These are phyloP conservation scores for Vanilla planifolia DNA, from an alignment of 106 monocot species.

Conservation along the genomic window DNA sequence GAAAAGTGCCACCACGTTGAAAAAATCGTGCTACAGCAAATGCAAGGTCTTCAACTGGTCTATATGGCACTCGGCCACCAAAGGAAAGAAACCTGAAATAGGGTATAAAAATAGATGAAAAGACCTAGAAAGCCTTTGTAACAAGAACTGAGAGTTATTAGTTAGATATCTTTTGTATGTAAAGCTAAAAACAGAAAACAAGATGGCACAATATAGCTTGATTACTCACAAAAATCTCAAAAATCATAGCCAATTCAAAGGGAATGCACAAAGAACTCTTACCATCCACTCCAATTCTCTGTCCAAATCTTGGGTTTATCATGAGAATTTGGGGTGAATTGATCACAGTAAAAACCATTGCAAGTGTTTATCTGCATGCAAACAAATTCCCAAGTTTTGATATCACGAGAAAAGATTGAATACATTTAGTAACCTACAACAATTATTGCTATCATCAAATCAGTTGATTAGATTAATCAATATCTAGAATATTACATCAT, in stretches of 20 bases:
- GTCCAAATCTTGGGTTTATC: constrained; percentile 97
- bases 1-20: constrained; percentile 95
- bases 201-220: not conserved
- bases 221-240: not conserved
- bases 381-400: too few species aligned
- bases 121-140: not conserved
- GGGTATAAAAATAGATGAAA: not conserved
- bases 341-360: constrained; percentile 99
- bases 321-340: constrained; percentile 82
- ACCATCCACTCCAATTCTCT: constrained; percentile 96
- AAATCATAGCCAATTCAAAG: not conserved
- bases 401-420: too few species aligned
- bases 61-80: constrained; percentile 65
- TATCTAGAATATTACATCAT: not conserved
- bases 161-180: not conserved
- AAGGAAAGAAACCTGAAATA: constrained; percentile 72
- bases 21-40: constrained; percentile 95
- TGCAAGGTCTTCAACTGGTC: constrained; percentile 91
- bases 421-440: not conserved
- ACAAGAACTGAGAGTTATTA: not conserved
- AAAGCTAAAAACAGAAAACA: not conserved
- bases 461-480: not conserved
- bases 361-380: constrained; percentile 89
- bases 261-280: constrained; percentile 10
- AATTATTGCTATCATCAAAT: not conserved